Percentiles rank a stretch among this genome's conserved stretches.
These are phyloP conservation scores for Xylaria curta DNA, from an alignment of 495 filamentous ascomycete genomes.

Conservation along the genomic window DNA sequence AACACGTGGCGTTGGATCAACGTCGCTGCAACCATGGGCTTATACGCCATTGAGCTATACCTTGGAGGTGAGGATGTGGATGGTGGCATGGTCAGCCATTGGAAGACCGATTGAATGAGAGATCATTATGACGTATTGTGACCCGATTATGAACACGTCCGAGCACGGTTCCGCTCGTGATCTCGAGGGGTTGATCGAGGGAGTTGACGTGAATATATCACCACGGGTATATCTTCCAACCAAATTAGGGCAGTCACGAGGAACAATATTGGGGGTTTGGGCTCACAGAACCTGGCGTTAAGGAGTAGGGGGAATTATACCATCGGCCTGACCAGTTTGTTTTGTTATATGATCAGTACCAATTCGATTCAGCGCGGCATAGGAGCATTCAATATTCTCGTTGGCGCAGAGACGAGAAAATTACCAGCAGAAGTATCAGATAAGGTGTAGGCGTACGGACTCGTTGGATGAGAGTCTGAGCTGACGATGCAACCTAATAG, in stretches of 20 bases:
- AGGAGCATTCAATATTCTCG: neutral
- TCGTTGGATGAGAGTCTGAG: constrained; percentile 23
- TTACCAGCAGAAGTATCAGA: constrained; percentile 23
- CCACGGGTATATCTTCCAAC: neutral
- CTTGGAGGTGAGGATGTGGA: constrained; percentile 79
- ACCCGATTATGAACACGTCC: neutral
- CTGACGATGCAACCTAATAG: neutral
- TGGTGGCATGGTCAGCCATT: constrained; percentile 74
- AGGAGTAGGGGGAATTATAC: constrained; percentile 44
- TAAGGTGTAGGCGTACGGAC: constrained; percentile 2
- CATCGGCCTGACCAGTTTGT: constrained; percentile 43
- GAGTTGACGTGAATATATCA: neutral
- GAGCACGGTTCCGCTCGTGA: neutral
- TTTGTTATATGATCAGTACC: constrained; percentile 32
- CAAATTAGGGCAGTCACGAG: constrained; percentile 29
- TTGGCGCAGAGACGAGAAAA: neutral
- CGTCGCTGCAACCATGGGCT: constrained; percentile 79
- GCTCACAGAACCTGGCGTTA: constrained; percentile 45
- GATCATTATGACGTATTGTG: constrained; percentile 8
- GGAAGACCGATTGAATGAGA: constrained; percentile 82
- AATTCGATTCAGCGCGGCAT: constrained; percentile 21
- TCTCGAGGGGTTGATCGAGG: constrained; percentile 4
- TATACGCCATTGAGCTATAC: constrained; percentile 89
- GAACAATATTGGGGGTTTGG: constrained; percentile 43
- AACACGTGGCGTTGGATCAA: constrained; percentile 96